Evolutionary conservation across 306 rosid genomes (phyloP).

Genomic region (Comarum palustre): DNA sequence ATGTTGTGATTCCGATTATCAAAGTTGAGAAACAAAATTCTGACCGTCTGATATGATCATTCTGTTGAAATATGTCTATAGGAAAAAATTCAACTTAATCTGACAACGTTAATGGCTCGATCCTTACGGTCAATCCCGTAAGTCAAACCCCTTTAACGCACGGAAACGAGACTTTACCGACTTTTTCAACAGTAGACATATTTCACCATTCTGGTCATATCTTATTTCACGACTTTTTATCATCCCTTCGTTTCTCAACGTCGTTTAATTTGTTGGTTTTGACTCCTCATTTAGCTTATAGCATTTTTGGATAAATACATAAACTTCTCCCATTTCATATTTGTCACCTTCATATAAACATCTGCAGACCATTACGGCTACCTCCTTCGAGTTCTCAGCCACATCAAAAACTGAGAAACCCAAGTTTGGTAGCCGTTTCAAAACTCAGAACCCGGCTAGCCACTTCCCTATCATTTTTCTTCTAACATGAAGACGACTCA

Average conservation of each 20-base stretch:
- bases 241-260: neutral
- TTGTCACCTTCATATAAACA: neutral
- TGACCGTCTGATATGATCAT: too few species aligned
- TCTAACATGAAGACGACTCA: conserved; percentile 35
- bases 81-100: too few species aligned
- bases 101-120: too few species aligned
- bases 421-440: neutral
- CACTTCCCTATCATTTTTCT: neutral
- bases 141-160: too few species aligned
- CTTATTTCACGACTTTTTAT: too few species aligned
- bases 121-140: too few species aligned
- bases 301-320: neutral
- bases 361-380: neutral
- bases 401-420: neutral
- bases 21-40: too few species aligned
- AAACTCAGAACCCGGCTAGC: neutral
- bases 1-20: too few species aligned
- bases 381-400: conserved; percentile 12
- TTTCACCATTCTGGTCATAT: too few species aligned
- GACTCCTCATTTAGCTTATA: neutral
- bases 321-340: neutral
- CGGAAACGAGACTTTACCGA: too few species aligned
- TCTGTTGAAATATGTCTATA: too few species aligned
- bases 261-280: neutral
- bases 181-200: too few species aligned